phyloP scores from a whole-genome alignment of 2,329 filamentous ascomycete genomes.

The Fusarium sp. region DNA sequence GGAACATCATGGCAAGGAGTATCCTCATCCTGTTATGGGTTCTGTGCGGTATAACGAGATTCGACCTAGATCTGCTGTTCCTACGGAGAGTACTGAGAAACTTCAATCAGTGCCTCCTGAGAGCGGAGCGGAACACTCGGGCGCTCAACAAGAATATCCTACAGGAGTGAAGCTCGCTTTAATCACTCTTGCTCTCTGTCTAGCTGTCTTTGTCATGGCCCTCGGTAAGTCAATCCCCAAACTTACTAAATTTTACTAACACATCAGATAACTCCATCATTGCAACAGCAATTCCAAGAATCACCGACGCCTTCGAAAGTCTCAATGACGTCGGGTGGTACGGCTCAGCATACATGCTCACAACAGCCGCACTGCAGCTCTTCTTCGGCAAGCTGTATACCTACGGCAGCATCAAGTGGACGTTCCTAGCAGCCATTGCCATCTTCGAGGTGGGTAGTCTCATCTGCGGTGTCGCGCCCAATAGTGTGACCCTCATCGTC shows the following conservation, averaged over 20 bases:
- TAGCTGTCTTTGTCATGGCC: constrained; percentile 56
- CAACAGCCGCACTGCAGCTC: constrained; percentile 54
- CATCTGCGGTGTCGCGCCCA: constrained; percentile 52
- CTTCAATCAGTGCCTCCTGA: constrained; percentile 22
- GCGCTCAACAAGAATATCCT: constrained; percentile 36
- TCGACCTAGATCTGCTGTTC: constrained; percentile 32
- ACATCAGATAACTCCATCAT: constrained; percentile 54
- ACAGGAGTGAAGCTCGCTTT: constrained; percentile 46
- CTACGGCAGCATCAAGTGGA: constrained; percentile 57
- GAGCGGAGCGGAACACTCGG: background rate
- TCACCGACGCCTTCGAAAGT: constrained; percentile 57
- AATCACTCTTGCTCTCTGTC: constrained; percentile 53
- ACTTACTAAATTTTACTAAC: constrained; percentile 2
- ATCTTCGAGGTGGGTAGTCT: constrained; percentile 59
- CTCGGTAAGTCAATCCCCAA: constrained; percentile 45
- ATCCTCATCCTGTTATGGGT: constrained; percentile 40
- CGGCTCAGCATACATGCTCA: constrained; percentile 57
- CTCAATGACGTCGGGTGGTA: constrained; percentile 64
- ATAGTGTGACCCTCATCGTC: constrained; percentile 50
- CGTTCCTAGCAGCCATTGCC: constrained; percentile 52
- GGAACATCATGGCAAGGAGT: constrained; percentile 21
- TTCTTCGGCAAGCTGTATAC: constrained; percentile 58
- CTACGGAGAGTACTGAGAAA: constrained; percentile 47
- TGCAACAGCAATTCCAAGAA: constrained; percentile 58
- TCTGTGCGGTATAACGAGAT: constrained; percentile 41